A percentile compares a stretch with the other conserved stretches of the same genome.
Evolutionary conservation across 2,329 filamentous ascomycete species (phyloP).

Genomic region (Xylariaceae sp.): DNA sequence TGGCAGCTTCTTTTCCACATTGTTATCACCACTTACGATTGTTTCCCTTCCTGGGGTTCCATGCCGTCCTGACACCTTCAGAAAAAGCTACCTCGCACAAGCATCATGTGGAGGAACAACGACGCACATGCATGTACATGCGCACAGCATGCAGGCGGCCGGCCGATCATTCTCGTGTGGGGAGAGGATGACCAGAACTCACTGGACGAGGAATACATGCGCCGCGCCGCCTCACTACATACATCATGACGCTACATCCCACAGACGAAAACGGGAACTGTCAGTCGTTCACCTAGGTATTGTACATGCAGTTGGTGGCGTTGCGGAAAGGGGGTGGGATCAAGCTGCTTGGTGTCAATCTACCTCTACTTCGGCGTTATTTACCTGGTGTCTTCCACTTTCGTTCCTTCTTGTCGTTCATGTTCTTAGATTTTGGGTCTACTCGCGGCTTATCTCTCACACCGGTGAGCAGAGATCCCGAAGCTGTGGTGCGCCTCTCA

Average conservation of each 20-base stretch:
- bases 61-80: conserved; percentile 4
- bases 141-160: background rate
- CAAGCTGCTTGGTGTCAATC: background rate
- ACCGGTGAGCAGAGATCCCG: background rate
- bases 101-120: background rate
- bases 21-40: background rate
- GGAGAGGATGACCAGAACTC: background rate
- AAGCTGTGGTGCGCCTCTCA: too few species aligned
- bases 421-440: background rate
- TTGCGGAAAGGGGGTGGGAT: background rate
- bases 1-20: conserved; percentile 1
- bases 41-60: conserved; percentile 3
- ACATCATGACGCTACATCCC: background rate
- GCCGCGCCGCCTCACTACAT: background rate
- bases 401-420: background rate
- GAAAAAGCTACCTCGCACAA: background rate
- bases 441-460: background rate
- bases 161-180: background rate
- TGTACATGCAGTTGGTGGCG: background rate
- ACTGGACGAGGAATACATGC: background rate
- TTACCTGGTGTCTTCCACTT: background rate
- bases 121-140: background rate
- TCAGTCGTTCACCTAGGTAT: background rate
- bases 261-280: background rate
- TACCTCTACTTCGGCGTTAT: background rate